phyloP scores from a whole-genome alignment of 345 rosid genomes.

The Isatis tinctoria region DNA sequence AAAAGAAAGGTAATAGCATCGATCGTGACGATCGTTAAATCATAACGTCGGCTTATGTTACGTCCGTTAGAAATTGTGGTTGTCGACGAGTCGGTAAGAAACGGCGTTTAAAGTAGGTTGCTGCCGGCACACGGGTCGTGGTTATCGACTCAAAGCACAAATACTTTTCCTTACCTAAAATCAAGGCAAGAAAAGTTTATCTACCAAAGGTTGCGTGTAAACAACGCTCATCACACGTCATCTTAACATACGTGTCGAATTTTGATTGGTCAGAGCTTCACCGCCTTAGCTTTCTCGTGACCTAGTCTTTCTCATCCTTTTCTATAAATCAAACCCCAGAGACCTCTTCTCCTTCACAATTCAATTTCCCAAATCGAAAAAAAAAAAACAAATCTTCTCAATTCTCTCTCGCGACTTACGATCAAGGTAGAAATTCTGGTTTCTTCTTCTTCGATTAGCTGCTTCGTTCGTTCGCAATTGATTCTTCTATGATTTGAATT shows the following conservation, averaged over 20 bases:
- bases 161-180: constrained; percentile 21
- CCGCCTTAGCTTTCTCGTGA: constrained; percentile 26
- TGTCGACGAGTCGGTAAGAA: neutral
- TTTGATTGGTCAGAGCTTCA: neutral
- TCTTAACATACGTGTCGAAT: neutral
- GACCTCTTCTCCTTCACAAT: neutral
- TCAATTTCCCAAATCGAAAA: neutral
- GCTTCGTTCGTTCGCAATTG: neutral
- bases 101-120: constrained; percentile 19
- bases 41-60: neutral
- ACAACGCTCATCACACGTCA: constrained; percentile 13
- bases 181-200: neutral
- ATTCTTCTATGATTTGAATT: neutral
- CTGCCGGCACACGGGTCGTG: constrained; percentile 12
- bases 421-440: neutral
- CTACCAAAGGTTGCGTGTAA: neutral
- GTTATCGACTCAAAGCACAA: constrained; percentile 13
- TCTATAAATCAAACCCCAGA: neutral
- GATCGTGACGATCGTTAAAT: constrained; percentile 12
- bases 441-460: neutral
- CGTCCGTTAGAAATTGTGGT: constrained; percentile 9
- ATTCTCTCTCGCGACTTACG: neutral
- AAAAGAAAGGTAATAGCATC: neutral
- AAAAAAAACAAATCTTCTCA: neutral
- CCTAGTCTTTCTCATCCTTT: neutral